Conservation (phyloP, 1,284 basidiomycete species). For the Ganoderma boninense region DNA sequence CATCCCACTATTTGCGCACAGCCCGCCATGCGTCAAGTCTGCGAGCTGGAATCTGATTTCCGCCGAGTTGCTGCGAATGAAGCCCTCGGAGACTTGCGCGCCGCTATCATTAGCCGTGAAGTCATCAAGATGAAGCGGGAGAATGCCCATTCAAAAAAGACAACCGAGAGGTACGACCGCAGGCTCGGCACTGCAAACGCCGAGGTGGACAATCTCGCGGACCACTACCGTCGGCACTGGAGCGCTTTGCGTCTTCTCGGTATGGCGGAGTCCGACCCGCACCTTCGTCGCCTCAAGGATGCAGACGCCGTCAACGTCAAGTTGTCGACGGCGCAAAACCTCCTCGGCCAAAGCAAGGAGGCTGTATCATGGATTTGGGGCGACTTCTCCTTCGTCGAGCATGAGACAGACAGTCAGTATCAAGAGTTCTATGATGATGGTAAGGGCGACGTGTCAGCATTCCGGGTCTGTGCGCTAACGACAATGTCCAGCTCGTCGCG, state of each 20-base stretch:
- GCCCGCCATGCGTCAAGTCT: not conserved
- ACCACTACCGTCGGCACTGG: not conserved
- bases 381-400: not conserved
- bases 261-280: not conserved
- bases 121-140: not conserved
- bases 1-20: not conserved
- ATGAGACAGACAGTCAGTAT: not conserved
- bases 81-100: not conserved
- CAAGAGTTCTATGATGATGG: not conserved
- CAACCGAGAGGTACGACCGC: not conserved
- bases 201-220: not conserved
- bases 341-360: not conserved
- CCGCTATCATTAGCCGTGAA: not conserved
- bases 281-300: not conserved
- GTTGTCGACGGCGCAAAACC: not conserved
- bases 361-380: not conserved
- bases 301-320: not conserved
- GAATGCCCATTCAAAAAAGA: not conserved
- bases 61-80: not conserved
- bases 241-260: not conserved
- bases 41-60: not conserved
- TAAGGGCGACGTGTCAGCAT: not conserved
- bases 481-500: conserved; percentile 13
- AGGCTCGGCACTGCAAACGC: not conserved
- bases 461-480: not conserved